Base-by-base conservation (phyloP, 2,329 filamentous ascomycete species). In the Podosphaera aphanis region DNA sequence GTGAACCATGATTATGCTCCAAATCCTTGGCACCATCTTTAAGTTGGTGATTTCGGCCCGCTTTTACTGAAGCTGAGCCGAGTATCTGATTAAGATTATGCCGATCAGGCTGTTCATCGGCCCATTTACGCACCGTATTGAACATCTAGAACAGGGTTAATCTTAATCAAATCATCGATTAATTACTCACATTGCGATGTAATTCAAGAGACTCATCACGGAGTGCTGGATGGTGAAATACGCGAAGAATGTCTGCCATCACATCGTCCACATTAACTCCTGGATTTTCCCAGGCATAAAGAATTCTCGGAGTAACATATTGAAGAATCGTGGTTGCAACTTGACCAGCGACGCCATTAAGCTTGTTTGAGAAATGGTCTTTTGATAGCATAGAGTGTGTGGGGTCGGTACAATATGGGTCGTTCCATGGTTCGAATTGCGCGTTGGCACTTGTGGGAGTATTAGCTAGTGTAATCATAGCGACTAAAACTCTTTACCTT, bases 251-350 rank as follows among this genome's bases (percentile, higher is more conserved):
- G 53, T 95, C 88, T 50, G 83, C 68, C 50, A 86, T 68, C 0
- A 95, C 79, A 61, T 92, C 81, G 33, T 92, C 73, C 3, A 90
- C 79, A 0, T 83, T 74, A 0, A 93, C 77, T 38, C 79, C 75
- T 2, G 80, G 73, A 59, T 95, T 82, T 52, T 95, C 83, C 84
- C 86, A 95, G 2, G 86, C 88, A 58, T 88, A 93, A 18, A 98
- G 69, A 42, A 95, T 66, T 64, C 64, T 76, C 68, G 88, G 88
- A 1, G 85, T 83, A 27, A 81, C 74, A 55, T 93, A 95, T 66
- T 92, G 77, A 20, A 95, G 64, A 48, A 93, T 80, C 0, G 75
- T 77, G 4, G 77, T 66, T 6, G 81, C 80, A 13, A 86, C 71
- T 37, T 75, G 69, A 5, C 82, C 80, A n/a, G 79, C 80, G 49